These are phyloP conservation scores for Somion occarium DNA, from an alignment of 1,284 basidiomycete species.

Conservation along the genomic window DNA sequence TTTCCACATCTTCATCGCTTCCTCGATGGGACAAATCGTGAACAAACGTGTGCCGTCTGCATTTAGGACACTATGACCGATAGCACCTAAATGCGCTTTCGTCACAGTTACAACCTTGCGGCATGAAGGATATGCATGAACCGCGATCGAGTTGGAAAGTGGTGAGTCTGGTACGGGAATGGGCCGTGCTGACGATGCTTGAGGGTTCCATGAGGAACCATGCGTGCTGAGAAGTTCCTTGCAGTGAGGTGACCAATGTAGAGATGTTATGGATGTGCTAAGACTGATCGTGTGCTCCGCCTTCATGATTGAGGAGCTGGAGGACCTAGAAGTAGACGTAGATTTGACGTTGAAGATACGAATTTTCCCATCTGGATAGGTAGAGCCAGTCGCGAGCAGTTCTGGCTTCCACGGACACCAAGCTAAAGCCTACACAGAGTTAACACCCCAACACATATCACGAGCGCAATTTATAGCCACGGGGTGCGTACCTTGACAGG, in stretches of 20 bases:
- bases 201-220: constrained; percentile 36
- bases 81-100: constrained; percentile 28
- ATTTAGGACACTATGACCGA: constrained; percentile 32
- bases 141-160: constrained; percentile 44
- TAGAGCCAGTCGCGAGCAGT: constrained; percentile 65
- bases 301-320: constrained; percentile 32
- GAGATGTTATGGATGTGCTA: constrained; percentile 58
- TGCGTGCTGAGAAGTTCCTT: constrained; percentile 83
- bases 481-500: constrained; percentile 46
- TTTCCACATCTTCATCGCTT: constrained; percentile 40
- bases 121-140: constrained; percentile 40
- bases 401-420: constrained; percentile 76
- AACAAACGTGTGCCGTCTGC: constrained; percentile 34
- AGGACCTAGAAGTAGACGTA: constrained; percentile 18
- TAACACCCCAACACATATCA: too few species aligned
- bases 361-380: constrained; percentile 60
- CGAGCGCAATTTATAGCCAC: too few species aligned
- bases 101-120: constrained; percentile 29
- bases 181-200: constrained; percentile 11
- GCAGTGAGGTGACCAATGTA: constrained; percentile 78
- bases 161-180: constrained; percentile 25
- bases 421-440: constrained; percentile 50
- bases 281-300: constrained; percentile 47
- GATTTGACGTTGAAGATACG: constrained; percentile 48
- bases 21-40: constrained; percentile 34